Evolutionary conservation across 768 basidiomycete species (phyloP).

Genomic region (Pholiota molesta): DNA sequence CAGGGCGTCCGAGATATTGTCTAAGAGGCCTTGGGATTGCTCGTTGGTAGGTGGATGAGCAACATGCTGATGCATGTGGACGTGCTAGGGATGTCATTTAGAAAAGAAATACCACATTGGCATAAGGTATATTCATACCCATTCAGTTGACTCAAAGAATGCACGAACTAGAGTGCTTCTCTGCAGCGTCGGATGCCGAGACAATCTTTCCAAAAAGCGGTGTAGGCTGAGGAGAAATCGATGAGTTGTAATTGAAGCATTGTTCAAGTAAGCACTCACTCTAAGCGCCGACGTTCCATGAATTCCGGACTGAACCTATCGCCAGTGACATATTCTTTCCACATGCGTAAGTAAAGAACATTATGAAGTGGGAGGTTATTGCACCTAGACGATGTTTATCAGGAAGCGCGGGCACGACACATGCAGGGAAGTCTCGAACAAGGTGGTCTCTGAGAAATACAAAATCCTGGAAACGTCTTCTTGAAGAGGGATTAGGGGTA

Average conservation of each 20-base stretch:
- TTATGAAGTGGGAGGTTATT: background rate
- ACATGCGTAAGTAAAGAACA: conserved; percentile 9
- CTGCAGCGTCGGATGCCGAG: conserved; percentile 94
- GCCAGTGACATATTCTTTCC: conserved; percentile 92
- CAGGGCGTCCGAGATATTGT: conserved; percentile 94
- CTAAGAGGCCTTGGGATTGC: conserved; percentile 78
- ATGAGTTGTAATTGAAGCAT: background rate
- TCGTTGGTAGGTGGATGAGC: conserved; percentile 92
- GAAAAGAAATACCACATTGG: background rate
- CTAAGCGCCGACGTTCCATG: conserved; percentile 87
- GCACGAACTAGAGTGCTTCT: conserved; percentile 89
- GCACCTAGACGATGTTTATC: conserved; percentile 95
- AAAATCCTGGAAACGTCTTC: conserved; percentile 96
- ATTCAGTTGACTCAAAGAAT: conserved; percentile 98
- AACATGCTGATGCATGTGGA: conserved; percentile 95
- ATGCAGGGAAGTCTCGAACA: conserved; percentile 91
- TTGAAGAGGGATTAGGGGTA: conserved; percentile 67
- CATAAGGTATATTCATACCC: conserved; percentile 58
- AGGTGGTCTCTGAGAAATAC: conserved; percentile 91
- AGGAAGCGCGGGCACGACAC: conserved; percentile 95
- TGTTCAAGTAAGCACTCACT: conserved; percentile 46
- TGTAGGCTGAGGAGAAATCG: conserved; percentile 64
- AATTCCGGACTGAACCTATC: conserved; percentile 98
- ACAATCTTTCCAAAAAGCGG: conserved; percentile 87
- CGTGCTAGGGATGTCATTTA: conserved; percentile 57